These are phyloP conservation scores for Stachybotrys echinatus DNA, from an alignment of 2,329 filamentous ascomycete genomes.

Conservation along the genomic window DNA sequence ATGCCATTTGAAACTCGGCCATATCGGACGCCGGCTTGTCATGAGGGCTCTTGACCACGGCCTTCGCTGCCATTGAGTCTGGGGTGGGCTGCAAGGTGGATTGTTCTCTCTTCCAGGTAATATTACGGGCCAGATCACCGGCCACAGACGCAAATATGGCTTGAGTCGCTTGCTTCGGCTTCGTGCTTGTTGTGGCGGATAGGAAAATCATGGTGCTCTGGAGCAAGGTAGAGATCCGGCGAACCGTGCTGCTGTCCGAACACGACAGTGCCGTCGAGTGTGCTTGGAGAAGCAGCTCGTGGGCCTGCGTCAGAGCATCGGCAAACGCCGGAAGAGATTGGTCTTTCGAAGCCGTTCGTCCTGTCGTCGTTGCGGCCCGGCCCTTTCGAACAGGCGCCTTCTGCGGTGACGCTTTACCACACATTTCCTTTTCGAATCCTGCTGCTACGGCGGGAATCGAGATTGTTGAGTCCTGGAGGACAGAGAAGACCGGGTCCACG, in stretches of 20 bases:
- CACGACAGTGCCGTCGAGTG: conserved; percentile 51
- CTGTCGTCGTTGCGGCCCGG: conserved; percentile 11
- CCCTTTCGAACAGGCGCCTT: conserved; percentile 31
- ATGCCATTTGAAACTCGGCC: conserved; percentile 68
- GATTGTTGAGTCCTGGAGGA: conserved; percentile 87
- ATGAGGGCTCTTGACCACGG: conserved; percentile 13
- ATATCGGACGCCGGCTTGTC: conserved; percentile 45
- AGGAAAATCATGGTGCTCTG: conserved; percentile 62
- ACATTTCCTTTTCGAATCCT: conserved; percentile 31
- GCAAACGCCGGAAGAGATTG: conserved; percentile 39
- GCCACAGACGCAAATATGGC: conserved; percentile 57
- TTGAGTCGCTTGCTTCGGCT: conserved; percentile 39
- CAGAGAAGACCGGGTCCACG: conserved; percentile 78
- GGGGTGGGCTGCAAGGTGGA: conserved; percentile 42
- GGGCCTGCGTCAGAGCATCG: conserved; percentile 57
- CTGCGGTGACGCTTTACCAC: conserved; percentile 27
- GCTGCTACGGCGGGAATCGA: conserved; percentile 68
- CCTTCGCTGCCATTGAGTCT: neutral
- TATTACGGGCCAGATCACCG: conserved; percentile 64
- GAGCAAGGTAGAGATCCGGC: conserved; percentile 57
- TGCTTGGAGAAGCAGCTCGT: conserved; percentile 59
- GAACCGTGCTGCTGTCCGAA: conserved; percentile 54
- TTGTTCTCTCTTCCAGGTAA: conserved; percentile 62
- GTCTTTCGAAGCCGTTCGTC: conserved; percentile 24
- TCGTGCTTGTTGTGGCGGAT: conserved; percentile 51